Conservation (phyloP, 202 grass and related monocot species). For the Digitaria exilis region DNA sequence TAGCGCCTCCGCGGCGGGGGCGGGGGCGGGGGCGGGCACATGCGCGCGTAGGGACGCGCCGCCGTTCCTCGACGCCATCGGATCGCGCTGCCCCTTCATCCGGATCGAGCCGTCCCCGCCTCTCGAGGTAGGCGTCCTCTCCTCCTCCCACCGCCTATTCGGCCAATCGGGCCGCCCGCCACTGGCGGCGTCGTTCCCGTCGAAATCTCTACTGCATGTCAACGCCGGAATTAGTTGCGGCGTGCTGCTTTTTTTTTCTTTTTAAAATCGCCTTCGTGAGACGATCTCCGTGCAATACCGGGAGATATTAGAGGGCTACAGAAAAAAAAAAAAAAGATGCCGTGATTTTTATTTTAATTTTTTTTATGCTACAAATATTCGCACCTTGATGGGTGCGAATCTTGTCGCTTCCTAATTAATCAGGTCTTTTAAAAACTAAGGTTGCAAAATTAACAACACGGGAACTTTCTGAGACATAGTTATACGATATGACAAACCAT, state of each 20-base stretch:
- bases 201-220: background rate
- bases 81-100: constrained; percentile 55
- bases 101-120: constrained; percentile 66
- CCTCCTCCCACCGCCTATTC: background rate
- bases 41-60: constrained; percentile 43
- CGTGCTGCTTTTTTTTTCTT: background rate
- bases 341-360: background rate
- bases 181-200: background rate
- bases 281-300: constrained; percentile 1
- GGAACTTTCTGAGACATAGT: background rate
- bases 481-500: background rate
- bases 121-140: constrained; percentile 56
- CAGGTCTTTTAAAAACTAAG: background rate
- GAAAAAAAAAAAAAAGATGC: background rate
- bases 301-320: background rate
- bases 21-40: background rate
- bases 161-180: background rate
- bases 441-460: background rate
- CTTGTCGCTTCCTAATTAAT: background rate
- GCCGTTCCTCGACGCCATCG: constrained; percentile 59
- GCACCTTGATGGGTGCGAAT: background rate
- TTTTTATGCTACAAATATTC: background rate
- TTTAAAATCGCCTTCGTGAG: background rate
- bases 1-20: background rate
- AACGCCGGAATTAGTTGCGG: background rate